phyloP scores from a whole-genome alignment of 164 flowering plant genomes.

The Warburgia ugandensis region DNA sequence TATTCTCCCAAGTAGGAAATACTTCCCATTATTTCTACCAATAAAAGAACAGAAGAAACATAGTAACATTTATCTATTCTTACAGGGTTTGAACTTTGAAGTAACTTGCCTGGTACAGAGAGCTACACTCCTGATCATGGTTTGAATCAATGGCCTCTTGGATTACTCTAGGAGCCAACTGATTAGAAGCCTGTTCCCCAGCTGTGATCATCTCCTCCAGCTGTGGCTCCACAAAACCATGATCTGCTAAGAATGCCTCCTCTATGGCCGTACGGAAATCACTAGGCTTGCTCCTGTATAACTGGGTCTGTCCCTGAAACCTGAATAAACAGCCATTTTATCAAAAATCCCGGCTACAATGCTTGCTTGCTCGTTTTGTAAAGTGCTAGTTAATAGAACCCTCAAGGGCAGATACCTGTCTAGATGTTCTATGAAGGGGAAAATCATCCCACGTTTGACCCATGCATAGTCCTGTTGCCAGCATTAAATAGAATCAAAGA shows the following conservation, averaged over 20 bases:
- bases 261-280: constrained; percentile 76
- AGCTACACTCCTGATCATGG: constrained; percentile 42
- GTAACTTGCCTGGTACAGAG: constrained; percentile 46
- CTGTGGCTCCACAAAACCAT: constrained; percentile 29
- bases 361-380: too few species aligned
- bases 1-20: too few species aligned
- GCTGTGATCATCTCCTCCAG: constrained; percentile 33
- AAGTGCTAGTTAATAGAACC: too few species aligned
- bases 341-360: too few species aligned
- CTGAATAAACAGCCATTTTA: constrained; percentile 30
- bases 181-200: constrained; percentile 26
- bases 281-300: constrained; percentile 45
- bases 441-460: constrained; percentile 72
- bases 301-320: constrained; percentile 67
- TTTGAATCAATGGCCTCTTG: constrained; percentile 61
- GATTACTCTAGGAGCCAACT: constrained; percentile 28
- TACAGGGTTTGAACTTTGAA: too few species aligned
- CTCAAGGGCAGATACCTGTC: constrained; percentile 70
- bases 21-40: too few species aligned
- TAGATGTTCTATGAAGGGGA: constrained; percentile 70
- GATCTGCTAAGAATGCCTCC: constrained; percentile 85
- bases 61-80: too few species aligned
- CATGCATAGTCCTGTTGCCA: constrained; percentile 84
- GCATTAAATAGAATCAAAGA: neutral
- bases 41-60: too few species aligned